phyloP scores from a whole-genome alignment of 1,284 basidiomycete species.

The Irpex sp. region DNA sequence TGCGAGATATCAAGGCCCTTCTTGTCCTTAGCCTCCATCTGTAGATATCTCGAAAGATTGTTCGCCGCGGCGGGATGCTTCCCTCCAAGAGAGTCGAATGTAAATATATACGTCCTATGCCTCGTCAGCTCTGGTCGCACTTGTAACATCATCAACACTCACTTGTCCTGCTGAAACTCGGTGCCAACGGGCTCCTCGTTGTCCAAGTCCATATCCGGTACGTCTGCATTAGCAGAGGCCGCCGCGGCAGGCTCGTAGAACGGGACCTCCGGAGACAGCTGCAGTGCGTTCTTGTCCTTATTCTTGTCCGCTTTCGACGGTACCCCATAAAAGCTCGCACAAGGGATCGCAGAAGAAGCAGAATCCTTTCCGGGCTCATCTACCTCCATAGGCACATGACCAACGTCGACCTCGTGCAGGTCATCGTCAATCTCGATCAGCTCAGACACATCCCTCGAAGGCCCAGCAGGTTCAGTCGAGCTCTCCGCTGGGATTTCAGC shows the following conservation, averaged over 20 bases:
- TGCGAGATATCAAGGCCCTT: constrained; percentile 32
- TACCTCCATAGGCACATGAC: constrained; percentile 10
- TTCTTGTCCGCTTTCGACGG: constrained; percentile 11
- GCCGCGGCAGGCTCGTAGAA: background rate
- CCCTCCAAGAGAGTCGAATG: constrained; percentile 82
- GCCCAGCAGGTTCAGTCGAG: background rate
- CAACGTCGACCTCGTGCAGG: background rate
- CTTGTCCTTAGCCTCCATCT: constrained; percentile 81
- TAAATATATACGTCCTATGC: constrained; percentile 74
- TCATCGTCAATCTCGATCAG: constrained; percentile 18
- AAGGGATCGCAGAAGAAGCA: constrained; percentile 5
- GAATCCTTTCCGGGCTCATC: constrained; percentile 2
- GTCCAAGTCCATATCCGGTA: background rate
- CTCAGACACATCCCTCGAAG: background rate
- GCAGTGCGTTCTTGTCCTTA: constrained; percentile 14
- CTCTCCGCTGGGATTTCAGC: background rate
- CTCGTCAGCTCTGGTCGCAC: background rate
- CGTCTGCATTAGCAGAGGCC: background rate
- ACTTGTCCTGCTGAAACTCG: constrained; percentile 2
- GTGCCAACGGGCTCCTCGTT: background rate
- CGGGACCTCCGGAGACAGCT: constrained; percentile 3
- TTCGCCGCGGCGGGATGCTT: constrained; percentile 63
- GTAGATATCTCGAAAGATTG: constrained; percentile 67
- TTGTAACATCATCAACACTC: background rate
- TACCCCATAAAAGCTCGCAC: constrained; percentile 33